Base-by-base conservation (phyloP, 306 rosid species). In the Arachis hypogaea region DNA sequence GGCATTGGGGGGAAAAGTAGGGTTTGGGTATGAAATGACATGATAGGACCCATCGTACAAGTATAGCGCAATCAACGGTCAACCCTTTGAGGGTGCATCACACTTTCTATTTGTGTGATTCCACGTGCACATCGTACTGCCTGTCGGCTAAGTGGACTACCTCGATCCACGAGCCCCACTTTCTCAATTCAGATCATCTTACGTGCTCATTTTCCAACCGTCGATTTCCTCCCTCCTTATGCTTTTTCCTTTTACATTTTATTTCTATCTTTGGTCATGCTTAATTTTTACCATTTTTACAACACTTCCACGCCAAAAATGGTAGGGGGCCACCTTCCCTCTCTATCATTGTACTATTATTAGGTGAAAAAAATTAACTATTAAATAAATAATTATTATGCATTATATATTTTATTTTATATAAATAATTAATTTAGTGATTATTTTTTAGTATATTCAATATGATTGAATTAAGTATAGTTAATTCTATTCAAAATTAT, bases 21-120 rank as follows among this genome's bases (percentile, higher is more conserved):
- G 38, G 38, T 33, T 33, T 33, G 38, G 38, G 38, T 43, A 43
- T 43, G 51, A 43, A 0, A 36, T 4, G 68, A 5, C 1, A 66
- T 45, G 86, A 51, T 1, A 30, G 5, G 70, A 5, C 87, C 38
- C 51, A 5, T 14, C 88, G 88, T 81, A 87, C 89, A 69, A 80
- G 30, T 70, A 85, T 76, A 85, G 85, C 89, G 91, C 88, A 86
- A 82, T 86, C 88, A 57, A 54, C 84, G 89, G 83, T 73, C 76
- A 71, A 63, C 74, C 81, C 59, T 59, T 29, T 68, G 63, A 22
- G 28, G 78, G 67, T 77, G 49, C 78, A 36, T 65, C 82, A 76
- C 86, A 81, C 74, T 85, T 81, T 78, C 79, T 51, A 40, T 40
- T 64, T 29, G 1, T 0, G 66, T 55, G 73, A 58, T 29, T 60